phyloP scores from a whole-genome alignment of 148 eudicot species.

The Limonium bicolor region DNA sequence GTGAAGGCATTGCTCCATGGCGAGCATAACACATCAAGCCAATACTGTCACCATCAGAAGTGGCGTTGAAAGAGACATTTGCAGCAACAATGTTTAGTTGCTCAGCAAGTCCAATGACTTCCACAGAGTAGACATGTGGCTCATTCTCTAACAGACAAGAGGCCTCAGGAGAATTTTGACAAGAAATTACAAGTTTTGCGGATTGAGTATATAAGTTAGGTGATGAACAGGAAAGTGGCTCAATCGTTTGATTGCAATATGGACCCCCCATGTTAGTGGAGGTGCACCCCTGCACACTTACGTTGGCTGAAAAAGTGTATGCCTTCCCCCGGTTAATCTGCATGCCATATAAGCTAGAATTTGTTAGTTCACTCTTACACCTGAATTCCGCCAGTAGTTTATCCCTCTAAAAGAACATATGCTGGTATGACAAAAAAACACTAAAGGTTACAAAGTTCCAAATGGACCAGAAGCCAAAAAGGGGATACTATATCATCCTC shows the following conservation, averaged over 20 bases:
- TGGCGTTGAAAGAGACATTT: slow-evolving; percentile 17
- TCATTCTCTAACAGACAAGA: slow-evolving; percentile 38
- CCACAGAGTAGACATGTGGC: slow-evolving; percentile 42
- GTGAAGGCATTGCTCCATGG: slow-evolving; percentile 54
- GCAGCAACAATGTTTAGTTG: slow-evolving; percentile 28
- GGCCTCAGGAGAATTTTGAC: slow-evolving; percentile 28
- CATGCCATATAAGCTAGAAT: slow-evolving; percentile 8
- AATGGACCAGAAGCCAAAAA: too few species aligned
- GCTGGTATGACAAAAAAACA: too few species aligned
- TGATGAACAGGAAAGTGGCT: slow-evolving; percentile 38
- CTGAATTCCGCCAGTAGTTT: too few species aligned
- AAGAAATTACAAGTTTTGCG: slow-evolving; percentile 25
- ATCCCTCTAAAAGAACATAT: too few species aligned
- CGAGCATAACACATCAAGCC: slow-evolving; percentile 65
- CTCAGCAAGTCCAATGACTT: slow-evolving; percentile 38
- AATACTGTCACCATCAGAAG: slow-evolving; percentile 16
- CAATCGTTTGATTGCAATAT: slow-evolving; percentile 68
- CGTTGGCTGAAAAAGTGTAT: slow-evolving; percentile 55
- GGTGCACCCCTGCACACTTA: slow-evolving; percentile 70
- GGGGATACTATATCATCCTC: too few species aligned
- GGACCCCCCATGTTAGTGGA: slow-evolving; percentile 47
- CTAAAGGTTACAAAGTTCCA: too few species aligned
- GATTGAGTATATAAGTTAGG: slow-evolving; percentile 11
- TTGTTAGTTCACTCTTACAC: slow-evolving; percentile 2
- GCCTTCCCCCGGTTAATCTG: slow-evolving; percentile 72